Evolutionary conservation across 2,329 filamentous ascomycete genomes (phyloP), one percentile per base, ranked within the genome.

Genomic region (Simplicillium aogashimaense): DNA sequence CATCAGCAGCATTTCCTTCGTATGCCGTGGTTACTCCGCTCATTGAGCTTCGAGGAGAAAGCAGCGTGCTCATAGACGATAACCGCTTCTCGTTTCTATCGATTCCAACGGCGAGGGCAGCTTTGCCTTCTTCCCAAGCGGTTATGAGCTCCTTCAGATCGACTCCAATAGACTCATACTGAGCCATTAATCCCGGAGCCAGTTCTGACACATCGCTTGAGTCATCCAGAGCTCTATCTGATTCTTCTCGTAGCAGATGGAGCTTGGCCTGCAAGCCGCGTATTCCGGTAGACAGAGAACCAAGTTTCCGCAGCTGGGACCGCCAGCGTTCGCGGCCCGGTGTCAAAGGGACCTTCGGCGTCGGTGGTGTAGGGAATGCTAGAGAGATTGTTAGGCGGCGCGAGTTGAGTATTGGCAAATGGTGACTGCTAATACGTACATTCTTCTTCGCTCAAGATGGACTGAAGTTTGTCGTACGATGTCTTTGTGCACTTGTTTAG

Each of bases 211-310:
- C 77, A 50, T 82, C 78, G 43, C 72, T 70, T 30, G 84, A 79
- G 50, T 83, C 79, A 52, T 94, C 85, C 20, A 95, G 63, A 34
- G 79, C 79, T 44, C 77, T 77, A 54, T 86, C 86, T 0, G 88
- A 94, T 59, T 95, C 88, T 58, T 98, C 92, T 37, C 87, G 80
- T 40, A 97, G 66, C 7, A 98, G 71, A 44, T 94, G 88, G 66
- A 98, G 79, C 60, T 97, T 98, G 29, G 92, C 92, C 61, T 97
- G 90, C 37, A 98, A 71, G 10, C 86, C 86, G 20, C 89, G 81
- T 45, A 97, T 94, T 13, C 88, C 89, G 41, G 88, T 86, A 1
- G 88, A 95, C 29, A 98, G 71, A 1, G 84, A 85, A 53, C 86
- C 87, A 33, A 98, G 76, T 56, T 94, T 90, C 44, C 87, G 82